A percentile compares a stretch with the other conserved stretches of the same genome.
phyloP scores from a whole-genome alignment of 306 rosid species.

The Cucurbita moschata region DNA sequence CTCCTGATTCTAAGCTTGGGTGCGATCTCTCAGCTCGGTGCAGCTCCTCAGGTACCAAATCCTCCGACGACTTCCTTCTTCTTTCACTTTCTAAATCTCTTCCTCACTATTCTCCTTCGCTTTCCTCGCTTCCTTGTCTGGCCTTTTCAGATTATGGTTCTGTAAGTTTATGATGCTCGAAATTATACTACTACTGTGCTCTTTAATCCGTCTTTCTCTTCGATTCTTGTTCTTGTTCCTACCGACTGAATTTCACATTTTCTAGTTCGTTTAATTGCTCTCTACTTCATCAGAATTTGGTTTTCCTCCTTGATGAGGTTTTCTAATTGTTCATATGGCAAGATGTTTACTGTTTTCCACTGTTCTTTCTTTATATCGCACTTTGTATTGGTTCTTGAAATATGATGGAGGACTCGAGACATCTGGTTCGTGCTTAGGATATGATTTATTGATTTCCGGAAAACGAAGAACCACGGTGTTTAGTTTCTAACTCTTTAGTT shows the following conservation, averaged over 20 bases:
- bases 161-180: background rate
- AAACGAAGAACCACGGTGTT: background rate
- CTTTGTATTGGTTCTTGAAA: background rate
- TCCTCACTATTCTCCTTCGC: background rate
- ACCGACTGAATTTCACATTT: background rate
- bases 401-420: background rate
- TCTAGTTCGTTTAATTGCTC: background rate
- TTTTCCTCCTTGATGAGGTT: constrained; percentile 1
- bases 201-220: background rate
- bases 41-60: constrained; percentile 11
- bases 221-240: background rate
- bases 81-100: constrained; percentile 1
- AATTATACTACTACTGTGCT: background rate
- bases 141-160: constrained; percentile 26
- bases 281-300: background rate
- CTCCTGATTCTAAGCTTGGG: constrained; percentile 3
- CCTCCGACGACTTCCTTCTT: background rate
- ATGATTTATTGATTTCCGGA: background rate
- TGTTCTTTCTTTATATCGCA: background rate
- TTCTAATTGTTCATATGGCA: background rate
- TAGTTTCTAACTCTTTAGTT: background rate
- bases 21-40: constrained; percentile 4
- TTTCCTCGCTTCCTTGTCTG: constrained; percentile 16
- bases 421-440: background rate
- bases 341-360: background rate